These are phyloP conservation scores for Xenoacremonium recifei DNA, from an alignment of 2,329 filamentous ascomycete genomes.

Conservation along the genomic window DNA sequence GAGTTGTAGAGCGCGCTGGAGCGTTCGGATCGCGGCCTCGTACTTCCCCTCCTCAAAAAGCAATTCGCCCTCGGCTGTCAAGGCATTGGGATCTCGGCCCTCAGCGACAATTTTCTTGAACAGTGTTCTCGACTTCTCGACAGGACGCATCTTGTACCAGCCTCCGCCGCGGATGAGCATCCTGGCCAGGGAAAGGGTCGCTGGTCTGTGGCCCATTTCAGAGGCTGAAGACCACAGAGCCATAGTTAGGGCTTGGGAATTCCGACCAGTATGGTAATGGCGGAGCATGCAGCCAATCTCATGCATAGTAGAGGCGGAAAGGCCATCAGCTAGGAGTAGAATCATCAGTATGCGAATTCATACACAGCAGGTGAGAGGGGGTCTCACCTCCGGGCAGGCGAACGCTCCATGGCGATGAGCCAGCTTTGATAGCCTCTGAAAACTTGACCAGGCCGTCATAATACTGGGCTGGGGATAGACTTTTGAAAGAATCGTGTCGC, in stretches of 20 bases:
- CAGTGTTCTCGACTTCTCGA: constrained; percentile 21
- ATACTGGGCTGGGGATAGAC: constrained; percentile 22
- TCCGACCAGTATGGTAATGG: constrained; percentile 6
- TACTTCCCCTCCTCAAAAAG: constrained; percentile 24
- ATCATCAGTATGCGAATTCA: constrained; percentile 5
- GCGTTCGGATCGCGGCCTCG: constrained; percentile 16
- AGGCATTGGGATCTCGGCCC: constrained; percentile 33
- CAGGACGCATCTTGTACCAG: constrained; percentile 17
- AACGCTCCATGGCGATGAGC: constrained; percentile 17
- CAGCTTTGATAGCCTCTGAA: constrained; percentile 16
- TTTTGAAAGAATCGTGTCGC: constrained; percentile 11
- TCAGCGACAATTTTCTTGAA: constrained; percentile 30
- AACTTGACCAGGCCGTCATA: constrained; percentile 21
- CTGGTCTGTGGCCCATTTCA: constrained; percentile 25
- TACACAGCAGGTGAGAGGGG: neutral
- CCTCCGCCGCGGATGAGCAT: constrained; percentile 16
- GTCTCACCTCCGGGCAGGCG: constrained; percentile 22
- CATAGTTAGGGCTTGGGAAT: constrained; percentile 15
- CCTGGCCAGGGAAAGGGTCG: constrained; percentile 29
- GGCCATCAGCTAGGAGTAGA: constrained; percentile 11
- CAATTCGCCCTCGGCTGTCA: constrained; percentile 32
- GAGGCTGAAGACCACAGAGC: constrained; percentile 33
- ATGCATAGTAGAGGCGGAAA: constrained; percentile 22
- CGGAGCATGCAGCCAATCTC: constrained; percentile 29
- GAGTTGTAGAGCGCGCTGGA: constrained; percentile 25